Base-by-base conservation (phyloP, 805 yeast species). In the Saccharomycopsis fodiens region DNA sequence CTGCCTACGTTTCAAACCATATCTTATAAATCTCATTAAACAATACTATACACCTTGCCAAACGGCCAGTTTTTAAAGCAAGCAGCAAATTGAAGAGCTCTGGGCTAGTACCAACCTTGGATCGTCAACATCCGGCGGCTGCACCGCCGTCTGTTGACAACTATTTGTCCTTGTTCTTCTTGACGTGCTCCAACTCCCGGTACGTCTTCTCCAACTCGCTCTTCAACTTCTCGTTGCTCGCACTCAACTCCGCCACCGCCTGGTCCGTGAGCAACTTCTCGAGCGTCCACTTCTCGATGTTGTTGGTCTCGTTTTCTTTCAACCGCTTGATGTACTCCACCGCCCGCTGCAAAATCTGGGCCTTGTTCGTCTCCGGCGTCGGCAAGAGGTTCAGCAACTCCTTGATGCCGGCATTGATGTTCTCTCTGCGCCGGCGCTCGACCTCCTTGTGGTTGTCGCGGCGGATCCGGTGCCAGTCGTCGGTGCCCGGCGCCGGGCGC, bases 391-490 rank as follows among this genome's bases (percentile, higher is more conserved):
- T 76, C 27, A 89, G 83, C 55, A 89, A 70, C 55, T 80, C 85
- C 56, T 78, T 79, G 58, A 89, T 87, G n/a, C 96, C 96, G 35
- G 72, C 68, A 64, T 87, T 89, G 59, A 89, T 89, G 39, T 80
- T 76, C 60, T 88, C 95, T 59, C 97, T 77, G 64, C 97, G 77
- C 56, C 96, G 78, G 59, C 95, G 75, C 66, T 89, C 97, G 19
- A 89, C 97, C 65, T 89, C 96, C 65, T 88, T 89, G 68, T 93
- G 98, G 64, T 87, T 89, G 56, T 85, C 85, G 57, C 84, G 81
- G 57, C 96, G 79, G 60, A 79, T 78, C 50, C 73, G 73, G 59
- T 82, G 87, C 91, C 93, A 85, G 61, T 84, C 94, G 38, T 81
- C 86, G 25, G 82, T 31, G 17, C 42, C 48, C 30, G 51, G 30